A percentile compares a stretch with the other conserved stretches of the same genome.
Evolutionary conservation across 345 rosid species (phyloP).

Genomic region (Iberis pinnata): DNA sequence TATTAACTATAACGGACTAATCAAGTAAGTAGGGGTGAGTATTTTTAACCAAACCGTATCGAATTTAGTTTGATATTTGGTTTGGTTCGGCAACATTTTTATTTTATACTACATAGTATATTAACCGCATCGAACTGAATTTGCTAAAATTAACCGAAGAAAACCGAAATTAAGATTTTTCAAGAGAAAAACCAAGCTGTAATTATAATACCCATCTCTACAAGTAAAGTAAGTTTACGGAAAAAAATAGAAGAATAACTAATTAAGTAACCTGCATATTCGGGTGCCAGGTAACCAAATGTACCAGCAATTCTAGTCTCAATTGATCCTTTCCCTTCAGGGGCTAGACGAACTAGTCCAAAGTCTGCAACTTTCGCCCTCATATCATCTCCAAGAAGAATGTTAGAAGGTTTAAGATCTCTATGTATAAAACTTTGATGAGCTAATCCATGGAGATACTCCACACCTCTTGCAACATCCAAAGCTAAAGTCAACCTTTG

Average conservation of each 20-base stretch:
- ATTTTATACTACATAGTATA: no score
- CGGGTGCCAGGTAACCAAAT: slow-evolving; percentile 92
- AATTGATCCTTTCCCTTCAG: slow-evolving; percentile 72
- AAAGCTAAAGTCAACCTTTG: slow-evolving; percentile 70
- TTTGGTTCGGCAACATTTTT: no score
- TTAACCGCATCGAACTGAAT: no score
- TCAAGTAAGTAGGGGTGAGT: no score
- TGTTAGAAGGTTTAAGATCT: slow-evolving; percentile 86
- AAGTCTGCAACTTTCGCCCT: slow-evolving; percentile 89
- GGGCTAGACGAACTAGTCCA: slow-evolving; percentile 89
- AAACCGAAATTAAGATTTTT: no score
- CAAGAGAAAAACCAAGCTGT: no score
- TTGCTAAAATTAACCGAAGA: not conserved
- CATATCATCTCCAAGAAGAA: slow-evolving; percentile 86
- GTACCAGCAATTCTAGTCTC: slow-evolving; percentile 90
- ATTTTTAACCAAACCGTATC: no score
- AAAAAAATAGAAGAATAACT: not conserved
- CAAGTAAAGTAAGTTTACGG: no score
- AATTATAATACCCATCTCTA: no score
- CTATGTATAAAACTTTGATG: slow-evolving; percentile 91
- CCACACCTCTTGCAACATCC: slow-evolving; percentile 93
- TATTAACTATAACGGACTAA: no score
- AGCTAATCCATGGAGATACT: slow-evolving; percentile 79
- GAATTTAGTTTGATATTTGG: no score
- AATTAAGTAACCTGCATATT: slow-evolving; percentile 64